phyloP scores from a whole-genome alignment of 2,329 filamentous ascomycete genomes.

The Cadophora luteo-olivacea region DNA sequence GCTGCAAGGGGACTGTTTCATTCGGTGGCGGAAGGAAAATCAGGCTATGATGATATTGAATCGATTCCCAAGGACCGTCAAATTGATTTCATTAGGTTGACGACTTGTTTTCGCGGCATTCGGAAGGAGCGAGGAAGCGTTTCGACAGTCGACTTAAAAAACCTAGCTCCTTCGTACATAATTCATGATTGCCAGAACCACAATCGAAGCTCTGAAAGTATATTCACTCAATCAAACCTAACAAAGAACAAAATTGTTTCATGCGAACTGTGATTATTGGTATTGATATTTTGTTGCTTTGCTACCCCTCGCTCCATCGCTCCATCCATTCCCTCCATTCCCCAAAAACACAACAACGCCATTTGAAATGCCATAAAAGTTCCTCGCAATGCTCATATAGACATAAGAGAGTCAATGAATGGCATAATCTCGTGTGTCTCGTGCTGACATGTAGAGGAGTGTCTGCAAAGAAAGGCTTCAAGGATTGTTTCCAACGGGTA shows the following conservation, averaged over 20 bases:
- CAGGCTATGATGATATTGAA: too few relatives aligned
- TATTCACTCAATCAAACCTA: not conserved
- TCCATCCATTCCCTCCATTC: not conserved
- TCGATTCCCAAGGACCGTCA: not conserved
- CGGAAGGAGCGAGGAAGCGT: not conserved
- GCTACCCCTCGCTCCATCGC: not conserved
- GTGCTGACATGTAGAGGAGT: conserved; percentile 15
- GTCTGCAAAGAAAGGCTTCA: conserved; percentile 23
- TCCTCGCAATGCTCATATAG: conserved; percentile 9
- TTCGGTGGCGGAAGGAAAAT: too few relatives aligned
- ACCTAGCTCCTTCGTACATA: not conserved
- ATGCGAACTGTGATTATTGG: not conserved
- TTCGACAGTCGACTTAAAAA: not conserved
- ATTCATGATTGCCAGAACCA: too few relatives aligned
- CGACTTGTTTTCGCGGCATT: not conserved
- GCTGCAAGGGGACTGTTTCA: too few relatives aligned
- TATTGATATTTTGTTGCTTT: conserved; percentile 3
- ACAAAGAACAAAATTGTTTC: not conserved
- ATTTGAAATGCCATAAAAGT: conserved; percentile 1
- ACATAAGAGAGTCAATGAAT: conserved; percentile 32
- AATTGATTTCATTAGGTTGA: not conserved
- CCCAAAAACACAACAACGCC: not conserved
- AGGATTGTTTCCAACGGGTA: conserved; percentile 13
- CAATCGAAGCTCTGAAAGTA: too few relatives aligned
- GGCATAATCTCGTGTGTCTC: conserved; percentile 31